Base-by-base conservation (phyloP, 2,329 filamentous ascomycete species). In the Pseudocercospora ulei region DNA sequence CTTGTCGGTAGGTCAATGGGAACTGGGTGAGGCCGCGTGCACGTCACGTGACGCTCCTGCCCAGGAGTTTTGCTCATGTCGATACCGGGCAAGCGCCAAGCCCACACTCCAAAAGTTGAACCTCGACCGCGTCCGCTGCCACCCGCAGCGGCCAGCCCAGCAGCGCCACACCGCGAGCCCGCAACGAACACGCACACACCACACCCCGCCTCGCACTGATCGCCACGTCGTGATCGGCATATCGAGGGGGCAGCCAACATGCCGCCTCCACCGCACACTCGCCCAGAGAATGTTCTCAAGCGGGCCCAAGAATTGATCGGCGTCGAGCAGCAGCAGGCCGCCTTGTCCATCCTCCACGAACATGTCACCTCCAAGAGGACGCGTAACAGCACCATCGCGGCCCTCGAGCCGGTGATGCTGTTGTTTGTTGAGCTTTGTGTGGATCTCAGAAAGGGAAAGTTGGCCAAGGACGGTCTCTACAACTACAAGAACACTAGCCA, bases 401-500 rank as follows among this genome's bases (percentile, higher is more conserved):
- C 87, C 38, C 71, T 98, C 60, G 90, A 98, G 77, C 90, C 90
- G 52, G 88, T 98, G 53, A 96, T 98, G 87, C 74, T 96, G 66
- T 80, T 95, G 53, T 80, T 98, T 61, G 88, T 98, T 58, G 86
- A 96, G 67, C 76, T 96, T 44, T 94, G 83, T 53, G 90, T 98
- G 58, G 88, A 96, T 60, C 78, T 95, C 58, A 86, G 90, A 69
- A 98, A 96, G 70, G 90, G 90, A 56, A 98, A 98, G 68, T 75
- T 90, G 46, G 90, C 88, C 65, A 98, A 98, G 74, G 90, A 98
- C 69, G 90, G 90, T 46, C 75, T 98, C 33, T 98, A 96, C 65
- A 90, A 95, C 65, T 98, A 98, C 76, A 98, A 98, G 75, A 98
- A 98, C 66, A 96, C 95, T 54, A 88, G 87, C 39, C 90, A 98